phyloP scores from a whole-genome alignment of 148 eudicot species.

The Persicaria tinctoria region DNA sequence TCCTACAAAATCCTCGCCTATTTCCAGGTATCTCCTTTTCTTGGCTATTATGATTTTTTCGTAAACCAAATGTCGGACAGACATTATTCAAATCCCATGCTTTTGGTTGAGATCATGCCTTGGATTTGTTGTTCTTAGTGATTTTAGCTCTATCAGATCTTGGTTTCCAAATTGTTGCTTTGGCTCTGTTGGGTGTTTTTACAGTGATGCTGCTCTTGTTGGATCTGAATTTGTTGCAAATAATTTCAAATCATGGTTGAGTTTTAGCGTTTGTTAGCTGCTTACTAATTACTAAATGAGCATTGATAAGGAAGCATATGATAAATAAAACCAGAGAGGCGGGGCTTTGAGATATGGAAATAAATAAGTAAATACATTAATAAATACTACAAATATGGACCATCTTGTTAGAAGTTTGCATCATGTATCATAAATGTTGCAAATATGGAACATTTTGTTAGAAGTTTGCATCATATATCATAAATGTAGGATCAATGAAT shows the following conservation, averaged over 20 bases:
- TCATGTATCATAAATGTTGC: neutral
- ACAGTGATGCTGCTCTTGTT: neutral
- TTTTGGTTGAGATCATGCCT: neutral
- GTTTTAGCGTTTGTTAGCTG: neutral
- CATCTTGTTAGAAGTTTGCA: neutral
- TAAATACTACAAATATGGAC: neutral
- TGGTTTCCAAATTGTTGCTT: neutral
- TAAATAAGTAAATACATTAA: neutral
- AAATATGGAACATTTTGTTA: neutral
- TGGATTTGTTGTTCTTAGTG: neutral
- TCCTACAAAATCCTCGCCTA: neutral
- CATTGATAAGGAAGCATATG: neutral
- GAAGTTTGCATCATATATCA: neutral
- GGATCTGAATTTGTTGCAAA: neutral
- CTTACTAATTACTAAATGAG: too few species aligned
- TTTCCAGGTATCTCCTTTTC: slow-evolving; percentile 8
- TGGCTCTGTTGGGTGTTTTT: neutral
- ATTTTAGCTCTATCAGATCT: neutral
- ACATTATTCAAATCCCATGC: neutral
- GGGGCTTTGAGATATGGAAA: neutral
- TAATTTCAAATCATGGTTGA: neutral
- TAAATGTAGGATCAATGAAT: neutral
- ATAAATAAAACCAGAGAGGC: neutral
- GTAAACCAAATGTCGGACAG: neutral
- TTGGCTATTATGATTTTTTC: neutral